Percentiles rank a stretch among this genome's conserved stretches.
These are phyloP conservation scores for Puccinia hordei DNA, from an alignment of 1,284 basidiomycete genomes.

Conservation along the genomic window DNA sequence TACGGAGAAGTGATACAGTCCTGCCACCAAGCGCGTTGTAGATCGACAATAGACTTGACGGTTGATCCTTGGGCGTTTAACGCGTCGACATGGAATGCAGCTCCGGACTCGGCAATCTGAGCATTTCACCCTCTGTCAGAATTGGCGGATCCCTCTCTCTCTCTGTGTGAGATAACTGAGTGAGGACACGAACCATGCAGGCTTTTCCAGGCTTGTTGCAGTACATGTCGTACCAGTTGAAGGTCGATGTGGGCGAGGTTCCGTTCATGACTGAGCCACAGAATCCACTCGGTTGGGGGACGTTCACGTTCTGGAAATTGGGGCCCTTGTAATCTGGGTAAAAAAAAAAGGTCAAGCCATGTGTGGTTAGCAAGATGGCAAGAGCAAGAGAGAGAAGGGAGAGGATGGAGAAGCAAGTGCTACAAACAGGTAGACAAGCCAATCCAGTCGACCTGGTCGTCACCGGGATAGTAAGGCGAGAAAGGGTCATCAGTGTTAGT, in stretches of 20 bases:
- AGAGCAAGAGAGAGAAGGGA: neutral
- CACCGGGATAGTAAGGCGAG: conserved; percentile 58
- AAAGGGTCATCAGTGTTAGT: conserved; percentile 55
- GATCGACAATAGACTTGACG: conserved; percentile 16
- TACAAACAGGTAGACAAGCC: conserved; percentile 54
- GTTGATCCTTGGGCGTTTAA: conserved; percentile 15
- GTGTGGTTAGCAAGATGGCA: no score
- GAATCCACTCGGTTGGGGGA: conserved; percentile 33
- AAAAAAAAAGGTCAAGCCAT: no score
- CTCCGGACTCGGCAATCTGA: conserved; percentile 51
- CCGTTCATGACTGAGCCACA: conserved; percentile 43
- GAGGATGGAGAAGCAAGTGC: neutral
- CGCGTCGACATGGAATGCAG: conserved; percentile 51
- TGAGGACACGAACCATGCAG: conserved; percentile 19
- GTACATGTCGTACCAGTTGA: conserved; percentile 41
- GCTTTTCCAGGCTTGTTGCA: conserved; percentile 44
- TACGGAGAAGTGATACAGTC: conserved; percentile 49
- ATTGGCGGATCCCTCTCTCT: no score
- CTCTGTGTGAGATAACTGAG: neutral
- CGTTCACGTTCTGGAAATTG: conserved; percentile 46
- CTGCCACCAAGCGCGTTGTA: conserved; percentile 50
- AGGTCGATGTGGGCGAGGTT: conserved; percentile 27
- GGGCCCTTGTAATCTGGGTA: conserved; percentile 53
- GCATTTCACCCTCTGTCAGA: no score
- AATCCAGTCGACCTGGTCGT: conserved; percentile 58